Conservation (phyloP, 2,329 filamentous ascomycete species). For the Whalleya microplaca region DNA sequence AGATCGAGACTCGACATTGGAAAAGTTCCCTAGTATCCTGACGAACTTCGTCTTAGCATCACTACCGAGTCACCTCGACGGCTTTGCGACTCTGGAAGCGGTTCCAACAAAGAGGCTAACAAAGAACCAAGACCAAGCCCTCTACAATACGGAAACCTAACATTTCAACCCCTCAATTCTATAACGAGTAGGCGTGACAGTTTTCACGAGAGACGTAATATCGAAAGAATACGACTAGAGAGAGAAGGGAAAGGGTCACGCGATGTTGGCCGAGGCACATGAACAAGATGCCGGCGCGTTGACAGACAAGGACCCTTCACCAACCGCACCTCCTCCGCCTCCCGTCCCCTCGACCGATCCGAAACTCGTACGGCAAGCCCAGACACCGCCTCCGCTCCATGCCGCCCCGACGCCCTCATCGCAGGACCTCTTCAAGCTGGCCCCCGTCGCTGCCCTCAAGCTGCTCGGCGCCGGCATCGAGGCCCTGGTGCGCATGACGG, state of each 20-base stretch:
- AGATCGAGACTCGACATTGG: constrained; percentile 11
- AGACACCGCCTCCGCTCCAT: constrained; percentile 47
- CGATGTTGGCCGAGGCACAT: constrained; percentile 14
- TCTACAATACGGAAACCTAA: neutral
- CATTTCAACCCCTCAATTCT: neutral
- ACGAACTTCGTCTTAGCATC: neutral
- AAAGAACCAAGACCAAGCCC: neutral
- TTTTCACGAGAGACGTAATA: too few relatives aligned
- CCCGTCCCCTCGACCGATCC: constrained; percentile 44
- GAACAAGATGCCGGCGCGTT: constrained; percentile 10
- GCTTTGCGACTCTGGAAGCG: neutral
- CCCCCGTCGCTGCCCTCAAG: constrained; percentile 75
- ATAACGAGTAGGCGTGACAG: neutral
- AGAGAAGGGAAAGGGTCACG: too few relatives aligned
- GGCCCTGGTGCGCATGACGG: constrained; percentile 70
- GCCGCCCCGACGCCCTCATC: constrained; percentile 45
- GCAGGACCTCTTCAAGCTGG: constrained; percentile 74
- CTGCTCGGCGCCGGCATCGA: constrained; percentile 76
- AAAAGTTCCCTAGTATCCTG: constrained; percentile 8
- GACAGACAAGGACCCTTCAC: constrained; percentile 30
- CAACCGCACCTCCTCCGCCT: constrained; percentile 42
- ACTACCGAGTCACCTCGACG: neutral
- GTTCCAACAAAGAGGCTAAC: neutral
- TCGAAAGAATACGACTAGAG: too few relatives aligned
- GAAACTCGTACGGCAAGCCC: constrained; percentile 36